Evolutionary conservation across 768 basidiomycete species (phyloP).

Genomic region (Pholiota microspora): DNA sequence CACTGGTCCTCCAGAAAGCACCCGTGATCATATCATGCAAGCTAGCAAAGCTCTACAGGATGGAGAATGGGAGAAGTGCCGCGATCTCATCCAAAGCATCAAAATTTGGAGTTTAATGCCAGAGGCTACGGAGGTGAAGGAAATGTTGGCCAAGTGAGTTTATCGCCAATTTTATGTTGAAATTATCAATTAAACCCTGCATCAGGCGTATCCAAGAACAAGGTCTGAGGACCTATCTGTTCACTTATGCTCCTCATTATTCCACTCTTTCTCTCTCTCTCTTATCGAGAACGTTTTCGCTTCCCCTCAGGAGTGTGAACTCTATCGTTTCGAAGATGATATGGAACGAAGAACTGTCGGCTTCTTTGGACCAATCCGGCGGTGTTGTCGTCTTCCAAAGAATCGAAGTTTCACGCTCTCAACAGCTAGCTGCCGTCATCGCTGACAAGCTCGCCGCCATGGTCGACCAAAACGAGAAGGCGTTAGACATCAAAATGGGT

Average conservation of each 20-base stretch:
- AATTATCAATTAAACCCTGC: slow-evolving; percentile 1
- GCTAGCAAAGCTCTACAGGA: slow-evolving; percentile 95
- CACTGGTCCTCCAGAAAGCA: slow-evolving; percentile 97
- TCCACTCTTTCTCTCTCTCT: slow-evolving; percentile 85
- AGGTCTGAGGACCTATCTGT: slow-evolving; percentile 93
- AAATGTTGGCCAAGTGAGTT: slow-evolving; percentile 88
- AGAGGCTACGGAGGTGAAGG: slow-evolving; percentile 81
- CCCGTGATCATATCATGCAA: slow-evolving; percentile 98
- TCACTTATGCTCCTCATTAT: slow-evolving; percentile 97
- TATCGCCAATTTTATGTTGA: slow-evolving; percentile 1
- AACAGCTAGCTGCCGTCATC: slow-evolving; percentile 86
- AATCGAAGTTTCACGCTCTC: slow-evolving; percentile 81
- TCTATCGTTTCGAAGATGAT: slow-evolving; percentile 98
- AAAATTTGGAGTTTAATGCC: slow-evolving; percentile 99
- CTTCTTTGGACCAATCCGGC: slow-evolving; percentile 89
- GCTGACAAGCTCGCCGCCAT: slow-evolving; percentile 84
- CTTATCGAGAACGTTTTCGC: slow-evolving; percentile 83
- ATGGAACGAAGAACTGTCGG: slow-evolving; percentile 93
- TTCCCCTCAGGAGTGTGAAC: slow-evolving; percentile 78
- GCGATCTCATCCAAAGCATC: slow-evolving; percentile 91
- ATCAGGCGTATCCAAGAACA: slow-evolving; percentile 95
- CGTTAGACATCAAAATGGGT: slow-evolving; percentile 81
- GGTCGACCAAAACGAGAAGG: slow-evolving; percentile 93
- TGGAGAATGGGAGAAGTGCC: slow-evolving; percentile 96
- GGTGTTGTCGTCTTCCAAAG: slow-evolving; percentile 93